Evolutionary conservation across 1,284 basidiomycete species (phyloP).

Genomic region (Coriolopsis trogii): DNA sequence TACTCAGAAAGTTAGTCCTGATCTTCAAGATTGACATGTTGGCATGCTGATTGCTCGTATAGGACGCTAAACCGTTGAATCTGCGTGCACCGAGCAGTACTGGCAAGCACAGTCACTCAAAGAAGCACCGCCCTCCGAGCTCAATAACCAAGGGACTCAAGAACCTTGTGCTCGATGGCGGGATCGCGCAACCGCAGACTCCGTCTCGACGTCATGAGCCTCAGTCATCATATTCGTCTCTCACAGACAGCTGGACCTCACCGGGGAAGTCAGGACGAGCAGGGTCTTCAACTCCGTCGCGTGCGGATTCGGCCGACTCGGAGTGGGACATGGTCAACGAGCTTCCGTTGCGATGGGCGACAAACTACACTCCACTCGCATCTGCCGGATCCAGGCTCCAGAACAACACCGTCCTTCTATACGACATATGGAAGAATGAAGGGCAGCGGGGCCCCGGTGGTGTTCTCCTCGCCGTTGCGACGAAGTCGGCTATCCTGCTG

Average conservation of each 20-base stretch:
- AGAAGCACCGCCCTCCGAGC: conserved; percentile 56
- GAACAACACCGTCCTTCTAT: conserved; percentile 60
- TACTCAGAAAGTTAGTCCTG: conserved; percentile 56
- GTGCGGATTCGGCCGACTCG: conserved; percentile 26
- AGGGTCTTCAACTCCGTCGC: conserved; percentile 8
- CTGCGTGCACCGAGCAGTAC: conserved; percentile 52
- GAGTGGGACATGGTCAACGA: conserved; percentile 82
- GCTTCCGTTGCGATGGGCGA: conserved; percentile 76
- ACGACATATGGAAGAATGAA: conserved; percentile 66
- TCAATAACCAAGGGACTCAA: conserved; percentile 63
- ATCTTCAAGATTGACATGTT: background rate
- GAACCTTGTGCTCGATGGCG: conserved; percentile 55
- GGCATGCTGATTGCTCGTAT: background rate
- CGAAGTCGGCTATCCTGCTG: conserved; percentile 69
- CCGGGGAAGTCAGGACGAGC: conserved; percentile 14
- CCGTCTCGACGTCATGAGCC: conserved; percentile 26
- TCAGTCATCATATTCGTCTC: conserved; percentile 30
- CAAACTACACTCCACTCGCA: conserved; percentile 77
- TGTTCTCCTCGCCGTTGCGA: conserved; percentile 73
- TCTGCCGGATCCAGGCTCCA: conserved; percentile 63
- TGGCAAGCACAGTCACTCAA: conserved; percentile 50
- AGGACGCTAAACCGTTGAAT: conserved; percentile 62
- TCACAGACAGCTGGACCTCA: conserved; percentile 21
- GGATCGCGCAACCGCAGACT: conserved; percentile 29
- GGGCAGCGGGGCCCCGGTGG: conserved; percentile 52